A percentile compares a stretch with the other conserved stretches of the same genome.
Conservation (phyloP, 176 grass and related monocot species). For the Puya raimondii region DNA sequence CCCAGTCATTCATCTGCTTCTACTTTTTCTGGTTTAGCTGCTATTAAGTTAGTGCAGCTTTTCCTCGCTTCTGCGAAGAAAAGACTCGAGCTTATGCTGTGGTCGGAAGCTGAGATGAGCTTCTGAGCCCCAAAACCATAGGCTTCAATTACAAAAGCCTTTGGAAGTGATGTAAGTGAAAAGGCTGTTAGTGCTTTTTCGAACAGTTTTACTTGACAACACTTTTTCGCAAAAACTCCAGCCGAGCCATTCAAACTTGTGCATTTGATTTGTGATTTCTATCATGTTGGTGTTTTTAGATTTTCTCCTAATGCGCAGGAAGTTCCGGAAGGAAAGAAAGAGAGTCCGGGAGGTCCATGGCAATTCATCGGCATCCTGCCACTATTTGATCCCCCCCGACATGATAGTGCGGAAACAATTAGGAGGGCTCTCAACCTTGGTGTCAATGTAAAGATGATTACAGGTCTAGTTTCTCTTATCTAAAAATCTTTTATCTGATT, state of each 20-base stretch:
- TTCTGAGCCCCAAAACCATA: too few relatives aligned
- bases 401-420: conserved; percentile 83
- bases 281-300: background rate
- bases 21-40: conserved; percentile 3
- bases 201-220: too few relatives aligned
- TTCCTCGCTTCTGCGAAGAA: too few relatives aligned
- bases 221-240: too few relatives aligned
- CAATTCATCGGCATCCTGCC: conserved; percentile 59
- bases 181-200: too few relatives aligned
- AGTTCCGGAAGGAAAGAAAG: conserved; percentile 66
- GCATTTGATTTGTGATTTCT: background rate
- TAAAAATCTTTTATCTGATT: background rate
- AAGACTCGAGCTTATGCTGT: too few relatives aligned
- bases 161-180: too few relatives aligned
- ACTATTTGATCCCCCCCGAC: conserved; percentile 69
- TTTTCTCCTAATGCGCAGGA: conserved; percentile 27
- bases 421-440: conserved; percentile 67
- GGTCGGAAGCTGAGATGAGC: too few relatives aligned
- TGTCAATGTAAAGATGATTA: conserved; percentile 86
- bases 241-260: too few relatives aligned
- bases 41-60: too few relatives aligned
- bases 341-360: conserved; percentile 56
- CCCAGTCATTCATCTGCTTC: background rate
- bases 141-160: too few relatives aligned
- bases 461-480: conserved; percentile 29